Evolutionary conservation across 139 green algal species (phyloP), one percentile per base, ranked within the genome.

Genomic region (Chlorella sp.): DNA sequence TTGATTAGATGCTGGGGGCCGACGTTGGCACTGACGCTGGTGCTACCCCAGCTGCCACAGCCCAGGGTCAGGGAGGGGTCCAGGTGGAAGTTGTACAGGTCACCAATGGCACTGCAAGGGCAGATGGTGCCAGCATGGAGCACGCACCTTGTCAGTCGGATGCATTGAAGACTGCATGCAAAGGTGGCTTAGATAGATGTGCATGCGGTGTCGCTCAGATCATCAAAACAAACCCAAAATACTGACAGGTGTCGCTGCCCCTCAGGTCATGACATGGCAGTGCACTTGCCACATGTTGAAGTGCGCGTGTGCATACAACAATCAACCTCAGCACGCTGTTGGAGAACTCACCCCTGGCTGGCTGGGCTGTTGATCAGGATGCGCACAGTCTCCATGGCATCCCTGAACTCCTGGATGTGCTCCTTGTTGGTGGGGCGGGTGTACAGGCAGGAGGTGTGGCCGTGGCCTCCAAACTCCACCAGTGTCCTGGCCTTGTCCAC

Each of bases 21-120:
- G n/a, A 91, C 86, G 64, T 91, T 90, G 31, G 70, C 84, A 31
- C 78, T 89, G 34, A 91, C 87, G 1, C 64, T 82, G 67, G 85
- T 91, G 68, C 66, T 76, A 61, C 87, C 87, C 81, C 82, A 91
- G 10, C 77, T 80, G 68, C 87, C 87, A 71, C 87, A 91, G 68
- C 87, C 87, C 62, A 91, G 81, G 24, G 86, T 91, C 14, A 91
- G 80, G 6, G 86, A 92, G 49, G 87, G 87, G 62, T 91, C 81
- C 67, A 91, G 82, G 71, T 89, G 80, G 82, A 91, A 91, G 80
- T 91, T 91, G 80, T 87, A 89, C 70, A 90, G 69, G 63, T 91
- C 82, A 55, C 85, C 85, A 64, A 83, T 85, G 33, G 85, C 79
- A 60, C 78, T 77, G 17, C 42, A 55, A 55, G 42, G 17, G 42